A percentile compares a stretch with the other conserved stretches of the same genome.
phyloP scores from a whole-genome alignment of 2,329 filamentous ascomycete genomes.

The Claviceps arundinis region DNA sequence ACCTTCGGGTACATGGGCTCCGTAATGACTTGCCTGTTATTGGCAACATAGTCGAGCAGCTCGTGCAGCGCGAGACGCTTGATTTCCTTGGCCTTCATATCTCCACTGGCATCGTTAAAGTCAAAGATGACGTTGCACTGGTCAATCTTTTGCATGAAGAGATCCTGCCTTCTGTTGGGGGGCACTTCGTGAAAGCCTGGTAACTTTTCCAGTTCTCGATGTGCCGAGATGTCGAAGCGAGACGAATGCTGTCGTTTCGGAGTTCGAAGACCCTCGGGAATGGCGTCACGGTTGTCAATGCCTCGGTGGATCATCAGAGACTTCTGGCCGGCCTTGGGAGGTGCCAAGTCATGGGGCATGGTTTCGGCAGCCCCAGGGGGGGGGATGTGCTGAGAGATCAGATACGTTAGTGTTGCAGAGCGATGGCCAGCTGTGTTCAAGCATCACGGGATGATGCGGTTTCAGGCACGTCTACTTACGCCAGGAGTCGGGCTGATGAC shows the following conservation, averaged over 20 bases:
- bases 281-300: conserved; percentile 80
- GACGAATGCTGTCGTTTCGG: conserved; percentile 96
- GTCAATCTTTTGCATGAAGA: conserved; percentile 99
- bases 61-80: conserved; percentile 93
- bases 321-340: conserved; percentile 84
- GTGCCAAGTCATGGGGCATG: conserved; percentile 93
- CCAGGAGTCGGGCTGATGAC: conserved; percentile 91
- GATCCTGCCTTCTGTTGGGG: conserved; percentile 83
- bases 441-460: neutral
- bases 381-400: conserved; percentile 54
- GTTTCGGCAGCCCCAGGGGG: conserved; percentile 90
- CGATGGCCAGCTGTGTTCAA: neutral
- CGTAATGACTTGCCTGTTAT: conserved; percentile 95
- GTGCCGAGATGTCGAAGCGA: conserved; percentile 92
- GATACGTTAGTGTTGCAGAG: neutral
- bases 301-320: conserved; percentile 71
- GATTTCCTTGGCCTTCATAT: conserved; percentile 99
- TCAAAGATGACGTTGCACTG: conserved; percentile 99
- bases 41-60: conserved; percentile 92
- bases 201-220: conserved; percentile 91
- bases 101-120: conserved; percentile 93
- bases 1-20: conserved; percentile 98
- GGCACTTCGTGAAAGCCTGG: conserved; percentile 97
- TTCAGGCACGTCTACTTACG: conserved; percentile 36
- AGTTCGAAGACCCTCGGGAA: conserved; percentile 86